Percentiles rank a stretch among this genome's conserved stretches.
Conservation (phyloP, 2,329 filamentous ascomycete genomes). For the Daldinia sp. region DNA sequence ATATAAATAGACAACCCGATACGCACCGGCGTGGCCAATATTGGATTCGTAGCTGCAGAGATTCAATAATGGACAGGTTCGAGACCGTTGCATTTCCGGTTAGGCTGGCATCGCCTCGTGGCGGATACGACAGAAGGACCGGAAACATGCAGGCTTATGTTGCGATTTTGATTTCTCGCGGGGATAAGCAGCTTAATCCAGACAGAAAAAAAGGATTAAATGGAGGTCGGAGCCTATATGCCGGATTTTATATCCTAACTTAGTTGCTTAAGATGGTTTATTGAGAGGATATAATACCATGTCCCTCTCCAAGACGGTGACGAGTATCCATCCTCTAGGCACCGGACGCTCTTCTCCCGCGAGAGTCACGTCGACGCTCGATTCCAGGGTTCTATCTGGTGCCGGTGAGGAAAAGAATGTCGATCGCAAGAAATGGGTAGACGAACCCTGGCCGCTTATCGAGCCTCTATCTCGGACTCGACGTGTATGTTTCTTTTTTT, state of each 20-base stretch:
- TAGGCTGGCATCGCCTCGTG: conserved; percentile 1
- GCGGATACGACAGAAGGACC: background rate
- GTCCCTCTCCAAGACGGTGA: conserved; percentile 1
- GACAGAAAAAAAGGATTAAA: background rate
- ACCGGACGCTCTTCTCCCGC: background rate
- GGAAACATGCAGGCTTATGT: background rate
- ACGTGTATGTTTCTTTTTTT: conserved; percentile 7
- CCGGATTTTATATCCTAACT: background rate
- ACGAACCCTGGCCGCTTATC: conserved; percentile 45
- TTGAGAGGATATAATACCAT: background rate
- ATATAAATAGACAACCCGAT: background rate
- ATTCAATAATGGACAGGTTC: background rate
- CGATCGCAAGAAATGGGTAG: conserved; percentile 40
- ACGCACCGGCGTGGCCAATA: background rate
- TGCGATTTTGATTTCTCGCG: background rate
- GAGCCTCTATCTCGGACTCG: conserved; percentile 39
- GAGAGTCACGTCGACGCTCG: background rate
- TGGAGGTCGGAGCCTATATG: background rate
- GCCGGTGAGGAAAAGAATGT: conserved; percentile 16
- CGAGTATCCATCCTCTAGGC: background rate
- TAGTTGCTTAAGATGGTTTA: background rate
- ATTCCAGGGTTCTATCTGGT: background rate
- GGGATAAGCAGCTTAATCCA: background rate
- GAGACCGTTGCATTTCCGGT: background rate
- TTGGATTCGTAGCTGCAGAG: background rate